Conservation (phyloP, 2,329 filamentous ascomycete genomes). For the Knoxdaviesia proteae region DNA sequence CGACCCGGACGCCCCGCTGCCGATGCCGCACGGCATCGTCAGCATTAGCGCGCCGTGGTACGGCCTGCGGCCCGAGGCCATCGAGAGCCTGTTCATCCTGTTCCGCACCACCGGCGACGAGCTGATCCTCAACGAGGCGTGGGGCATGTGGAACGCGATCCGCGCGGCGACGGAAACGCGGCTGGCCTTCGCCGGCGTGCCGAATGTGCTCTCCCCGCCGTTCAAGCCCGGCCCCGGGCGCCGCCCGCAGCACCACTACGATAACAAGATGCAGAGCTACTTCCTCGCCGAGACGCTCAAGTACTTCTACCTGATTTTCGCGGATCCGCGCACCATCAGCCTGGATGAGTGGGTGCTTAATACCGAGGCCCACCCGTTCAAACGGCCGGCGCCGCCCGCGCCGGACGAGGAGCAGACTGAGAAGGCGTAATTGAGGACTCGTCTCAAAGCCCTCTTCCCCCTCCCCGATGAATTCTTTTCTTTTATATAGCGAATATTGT, state of each 20-base stretch:
- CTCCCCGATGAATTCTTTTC: too few species aligned
- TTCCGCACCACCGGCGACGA: constrained; percentile 51
- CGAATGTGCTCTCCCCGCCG: constrained; percentile 32
- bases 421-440: too few species aligned
- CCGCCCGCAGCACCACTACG: constrained; percentile 7
- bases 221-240: constrained; percentile 2
- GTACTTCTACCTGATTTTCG: constrained; percentile 44
- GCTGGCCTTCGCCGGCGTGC: constrained; percentile 42
- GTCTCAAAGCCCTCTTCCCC: too few species aligned
- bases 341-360: constrained; percentile 42
- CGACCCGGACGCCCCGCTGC: constrained; percentile 10
- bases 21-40: constrained; percentile 31
- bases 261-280: constrained; percentile 29
- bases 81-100: constrained; percentile 63
- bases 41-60: constrained; percentile 35
- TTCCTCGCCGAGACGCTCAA: constrained; percentile 51
- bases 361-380: constrained; percentile 32
- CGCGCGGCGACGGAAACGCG: constrained; percentile 37
- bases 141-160: constrained; percentile 52
- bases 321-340: constrained; percentile 33
- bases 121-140: constrained; percentile 46
- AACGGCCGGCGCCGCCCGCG: constrained; percentile 9
- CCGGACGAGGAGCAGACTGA: too few species aligned
- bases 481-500: too few species aligned
- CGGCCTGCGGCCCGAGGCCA: constrained; percentile 54